Percentiles rank a stretch among this genome's conserved stretches.
phyloP scores from a whole-genome alignment of 345 rosid species.

The Reutealis trisperma region DNA sequence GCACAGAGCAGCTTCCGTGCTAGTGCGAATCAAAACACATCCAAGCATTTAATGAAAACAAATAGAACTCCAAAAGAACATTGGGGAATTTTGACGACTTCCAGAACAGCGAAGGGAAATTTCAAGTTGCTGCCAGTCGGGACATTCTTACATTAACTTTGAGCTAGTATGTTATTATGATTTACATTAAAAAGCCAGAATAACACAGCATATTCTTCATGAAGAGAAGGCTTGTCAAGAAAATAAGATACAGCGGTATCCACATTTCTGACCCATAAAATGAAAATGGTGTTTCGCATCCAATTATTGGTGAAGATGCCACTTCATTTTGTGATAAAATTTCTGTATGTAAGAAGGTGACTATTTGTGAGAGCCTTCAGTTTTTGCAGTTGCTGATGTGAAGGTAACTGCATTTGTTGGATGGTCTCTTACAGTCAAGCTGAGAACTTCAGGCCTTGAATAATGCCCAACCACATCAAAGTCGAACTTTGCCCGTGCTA shows the following conservation, averaged over 20 bases:
- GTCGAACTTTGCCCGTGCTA: conserved; percentile 81
- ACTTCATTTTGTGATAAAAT: neutral
- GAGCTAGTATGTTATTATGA: neutral
- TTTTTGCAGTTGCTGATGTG: conserved; percentile 42
- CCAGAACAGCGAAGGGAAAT: no score
- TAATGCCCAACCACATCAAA: conserved; percentile 96
- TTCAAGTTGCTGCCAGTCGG: no score
- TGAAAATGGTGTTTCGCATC: neutral
- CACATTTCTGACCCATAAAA: neutral
- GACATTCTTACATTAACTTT: neutral
- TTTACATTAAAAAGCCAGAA: neutral
- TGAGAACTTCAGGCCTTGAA: conserved; percentile 90
- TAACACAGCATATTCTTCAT: neutral
- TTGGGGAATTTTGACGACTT: no score
- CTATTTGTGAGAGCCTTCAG: conserved; percentile 41
- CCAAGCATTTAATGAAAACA: no score
- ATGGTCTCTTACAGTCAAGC: conserved; percentile 78
- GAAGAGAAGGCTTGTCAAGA: neutral
- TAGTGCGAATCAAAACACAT: no score
- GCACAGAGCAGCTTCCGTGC: no score
- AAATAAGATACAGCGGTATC: neutral
- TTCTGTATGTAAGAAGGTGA: neutral
- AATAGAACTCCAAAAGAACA: no score
- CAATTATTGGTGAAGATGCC: neutral
- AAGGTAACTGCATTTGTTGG: conserved; percentile 70